Evolutionary conservation across 2,329 filamentous ascomycete genomes (phyloP), one percentile per base, ranked within the genome.

Genomic region (Ilyonectria mors-panacis): DNA sequence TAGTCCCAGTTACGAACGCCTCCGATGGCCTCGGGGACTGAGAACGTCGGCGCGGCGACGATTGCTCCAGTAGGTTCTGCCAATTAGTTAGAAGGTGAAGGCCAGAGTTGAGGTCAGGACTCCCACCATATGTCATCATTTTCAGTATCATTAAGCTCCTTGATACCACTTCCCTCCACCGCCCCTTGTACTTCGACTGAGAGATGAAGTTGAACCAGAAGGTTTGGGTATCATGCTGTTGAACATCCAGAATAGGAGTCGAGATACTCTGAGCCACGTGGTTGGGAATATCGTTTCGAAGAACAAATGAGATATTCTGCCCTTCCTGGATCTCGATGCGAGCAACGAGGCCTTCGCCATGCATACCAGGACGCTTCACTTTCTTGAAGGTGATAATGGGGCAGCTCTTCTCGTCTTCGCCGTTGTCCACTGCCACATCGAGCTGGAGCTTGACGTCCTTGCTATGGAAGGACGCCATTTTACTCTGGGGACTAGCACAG

Each of bases 161-260:
- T 28, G 86, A 85, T 6, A 94, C 91, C 3, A 92, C 89, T 78
- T 94, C 92, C 59, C 91, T 85, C 88, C 92, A 94, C 37, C 89
- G 87, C 6, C 92, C 92, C 65, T 88, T 89, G 78, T 94, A 94
- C 70, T 86, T 89, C 78, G 89, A 91, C 76, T 91, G 89, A 6
- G 86, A 85, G 60, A 94, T 92, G 89, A 92, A 95, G 72, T 89
- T 89, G 71, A 86, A 90, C 92, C 92, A 94, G 78, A 88, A 95
- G 9, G 83, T 84, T 74, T 92, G 91, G 0, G 92, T 94, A 68
- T 90, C 89, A 68, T 91, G 87, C 77, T 94, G 92, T 73, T 93
- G 85, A 4, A 79, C 79, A 75, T 91, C 85, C 12, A 94, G 78
- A 37, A 91, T 82, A 0, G 83, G 76, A 1, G 85, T 88, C 4